These are phyloP conservation scores for Excoecaria agallocha DNA, from an alignment of 345 rosid species.

Conservation along the genomic window DNA sequence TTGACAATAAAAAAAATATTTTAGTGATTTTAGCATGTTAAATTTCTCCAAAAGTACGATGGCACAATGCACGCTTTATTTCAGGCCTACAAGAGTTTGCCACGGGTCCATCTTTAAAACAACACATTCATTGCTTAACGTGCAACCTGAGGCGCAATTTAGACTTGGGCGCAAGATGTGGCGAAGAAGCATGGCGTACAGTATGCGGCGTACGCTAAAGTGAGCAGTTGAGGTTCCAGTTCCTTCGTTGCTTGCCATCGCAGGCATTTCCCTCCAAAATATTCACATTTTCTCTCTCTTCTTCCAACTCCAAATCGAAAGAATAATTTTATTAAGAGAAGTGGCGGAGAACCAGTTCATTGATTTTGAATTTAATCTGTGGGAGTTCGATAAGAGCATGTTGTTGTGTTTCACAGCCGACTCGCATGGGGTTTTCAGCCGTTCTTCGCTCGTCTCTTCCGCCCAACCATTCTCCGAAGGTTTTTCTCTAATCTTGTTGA, in stretches of 20 bases:
- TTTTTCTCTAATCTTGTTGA: constrained; percentile 2
- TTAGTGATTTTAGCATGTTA: too few species aligned
- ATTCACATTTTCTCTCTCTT: background rate
- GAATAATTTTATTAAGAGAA: too few species aligned
- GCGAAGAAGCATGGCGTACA: background rate
- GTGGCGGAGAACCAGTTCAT: background rate
- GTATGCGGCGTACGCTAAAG: background rate
- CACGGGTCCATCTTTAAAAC: too few species aligned
- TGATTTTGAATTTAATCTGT: background rate
- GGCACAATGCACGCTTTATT: too few species aligned
- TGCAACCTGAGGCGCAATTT: background rate
- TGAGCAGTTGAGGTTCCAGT: background rate
- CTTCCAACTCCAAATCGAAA: background rate
- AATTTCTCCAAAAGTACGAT: too few species aligned
- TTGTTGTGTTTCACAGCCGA: background rate
- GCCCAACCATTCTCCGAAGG: constrained; percentile 34
- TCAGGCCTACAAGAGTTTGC: too few species aligned
- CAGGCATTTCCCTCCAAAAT: background rate
- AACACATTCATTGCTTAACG: background rate
- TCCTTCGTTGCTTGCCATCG: background rate
- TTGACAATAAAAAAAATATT: too few species aligned
- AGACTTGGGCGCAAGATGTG: background rate
- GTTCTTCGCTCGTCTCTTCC: constrained; percentile 41
- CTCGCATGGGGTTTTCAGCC: constrained; percentile 54
- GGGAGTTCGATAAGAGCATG: background rate